Percentiles rank a stretch among this genome's conserved stretches.
These are phyloP conservation scores for Daldinia decipiens DNA, from an alignment of 495 filamentous ascomycete genomes.

Conservation along the genomic window DNA sequence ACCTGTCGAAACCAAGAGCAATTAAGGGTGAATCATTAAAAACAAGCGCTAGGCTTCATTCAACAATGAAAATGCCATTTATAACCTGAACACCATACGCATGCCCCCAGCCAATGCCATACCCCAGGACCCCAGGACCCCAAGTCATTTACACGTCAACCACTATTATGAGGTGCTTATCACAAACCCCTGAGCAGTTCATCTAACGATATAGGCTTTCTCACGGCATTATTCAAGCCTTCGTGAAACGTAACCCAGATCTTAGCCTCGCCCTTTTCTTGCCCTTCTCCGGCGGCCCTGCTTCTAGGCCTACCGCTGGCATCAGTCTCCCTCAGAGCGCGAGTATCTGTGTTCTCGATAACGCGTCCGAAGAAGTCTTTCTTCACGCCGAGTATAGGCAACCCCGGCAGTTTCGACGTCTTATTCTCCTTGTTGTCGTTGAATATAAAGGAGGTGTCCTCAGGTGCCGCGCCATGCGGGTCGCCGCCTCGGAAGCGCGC, in stretches of 20 bases:
- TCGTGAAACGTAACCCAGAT: constrained; percentile 97
- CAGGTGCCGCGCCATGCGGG: constrained; percentile 32
- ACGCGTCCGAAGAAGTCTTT: constrained; percentile 91
- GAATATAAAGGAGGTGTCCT: constrained; percentile 46
- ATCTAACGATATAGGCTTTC: constrained; percentile 86
- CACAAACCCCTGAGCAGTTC: constrained; percentile 80
- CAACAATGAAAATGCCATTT: constrained; percentile 9
- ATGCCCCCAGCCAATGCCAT: constrained; percentile 13
- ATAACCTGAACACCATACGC: constrained; percentile 12
- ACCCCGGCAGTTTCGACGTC: constrained; percentile 28
- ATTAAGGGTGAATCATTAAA: neutral
- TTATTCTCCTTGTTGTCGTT: constrained; percentile 58
- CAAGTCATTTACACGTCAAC: neutral
- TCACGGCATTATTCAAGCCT: constrained; percentile 95
- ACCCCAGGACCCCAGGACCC: neutral
- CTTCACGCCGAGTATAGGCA: constrained; percentile 65
- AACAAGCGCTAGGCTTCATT: constrained; percentile 14
- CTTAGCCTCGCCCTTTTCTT: constrained; percentile 62
- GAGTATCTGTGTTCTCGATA: constrained; percentile 59
- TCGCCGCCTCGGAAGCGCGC: constrained; percentile 61
- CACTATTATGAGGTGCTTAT: neutral
- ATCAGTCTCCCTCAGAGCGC: constrained; percentile 52
- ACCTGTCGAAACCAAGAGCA: too few relatives aligned
- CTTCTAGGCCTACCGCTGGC: constrained; percentile 52
- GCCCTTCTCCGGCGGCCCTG: constrained; percentile 48